Evolutionary conservation across 2,329 filamentous ascomycete genomes (phyloP).

Genomic region (Aspergillus aculeatus): DNA sequence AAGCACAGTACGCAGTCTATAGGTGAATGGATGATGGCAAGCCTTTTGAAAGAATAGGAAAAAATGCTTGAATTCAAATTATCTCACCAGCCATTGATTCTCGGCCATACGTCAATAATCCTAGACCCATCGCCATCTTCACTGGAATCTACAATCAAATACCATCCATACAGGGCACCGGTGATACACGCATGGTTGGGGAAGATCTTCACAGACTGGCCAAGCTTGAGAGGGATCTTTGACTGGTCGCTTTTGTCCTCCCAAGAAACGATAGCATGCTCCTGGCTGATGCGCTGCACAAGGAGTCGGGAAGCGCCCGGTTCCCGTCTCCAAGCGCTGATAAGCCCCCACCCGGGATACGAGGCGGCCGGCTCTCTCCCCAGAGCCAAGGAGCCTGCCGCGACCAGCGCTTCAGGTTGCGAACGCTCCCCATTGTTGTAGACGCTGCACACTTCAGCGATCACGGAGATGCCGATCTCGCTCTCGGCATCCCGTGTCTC

Average conservation of each 20-base stretch:
- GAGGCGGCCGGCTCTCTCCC: conserved; percentile 70
- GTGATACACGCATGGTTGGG: conserved; percentile 81
- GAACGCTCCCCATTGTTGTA: conserved; percentile 60
- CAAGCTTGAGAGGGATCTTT: conserved; percentile 55
- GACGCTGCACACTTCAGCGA: conserved; percentile 69
- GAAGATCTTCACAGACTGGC: conserved; percentile 69
- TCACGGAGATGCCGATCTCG: conserved; percentile 64
- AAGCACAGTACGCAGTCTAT: background rate
- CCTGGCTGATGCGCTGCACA: conserved; percentile 70
- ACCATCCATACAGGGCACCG: conserved; percentile 69
- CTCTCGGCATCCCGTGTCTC: conserved; percentile 33
- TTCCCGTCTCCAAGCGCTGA: conserved; percentile 57
- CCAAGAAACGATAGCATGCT: conserved; percentile 73
- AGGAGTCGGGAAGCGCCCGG: conserved; percentile 59
- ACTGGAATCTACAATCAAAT: conserved; percentile 68
- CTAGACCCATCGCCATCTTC: conserved; percentile 54
- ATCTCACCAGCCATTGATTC: conserved; percentile 28
- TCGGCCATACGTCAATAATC: conserved; percentile 72
- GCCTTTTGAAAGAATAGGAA: no score
- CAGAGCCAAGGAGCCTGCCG: conserved; percentile 67
- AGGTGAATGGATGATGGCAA: background rate
- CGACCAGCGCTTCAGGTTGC: conserved; percentile 65
- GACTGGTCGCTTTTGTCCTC: conserved; percentile 39
- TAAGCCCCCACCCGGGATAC: conserved; percentile 70
- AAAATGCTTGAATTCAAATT: background rate